Evolutionary conservation across 2,329 filamentous ascomycete genomes (phyloP).

Genomic region (Colletotrichum sp.): DNA sequence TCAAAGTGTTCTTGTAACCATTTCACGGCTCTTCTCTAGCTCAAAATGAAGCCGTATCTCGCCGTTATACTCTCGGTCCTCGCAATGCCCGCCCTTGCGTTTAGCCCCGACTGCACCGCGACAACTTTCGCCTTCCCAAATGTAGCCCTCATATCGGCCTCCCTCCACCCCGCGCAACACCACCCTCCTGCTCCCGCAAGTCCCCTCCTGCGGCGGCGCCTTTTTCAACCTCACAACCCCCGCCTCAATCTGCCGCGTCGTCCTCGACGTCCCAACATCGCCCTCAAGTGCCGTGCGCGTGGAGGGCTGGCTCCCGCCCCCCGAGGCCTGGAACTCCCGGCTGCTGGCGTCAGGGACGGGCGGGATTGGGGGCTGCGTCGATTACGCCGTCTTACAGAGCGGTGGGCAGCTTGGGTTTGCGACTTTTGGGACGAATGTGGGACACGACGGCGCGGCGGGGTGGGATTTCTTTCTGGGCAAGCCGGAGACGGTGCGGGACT

Average conservation of each 20-base stretch:
- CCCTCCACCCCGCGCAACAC: background rate
- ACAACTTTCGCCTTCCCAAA: background rate
- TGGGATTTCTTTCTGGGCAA: background rate
- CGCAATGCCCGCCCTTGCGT: fast-evolving
- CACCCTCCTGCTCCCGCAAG: background rate
- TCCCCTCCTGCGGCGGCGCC: background rate
- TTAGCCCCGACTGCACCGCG: background rate
- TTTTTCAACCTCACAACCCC: background rate
- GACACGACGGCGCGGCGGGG: background rate
- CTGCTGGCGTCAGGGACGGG: background rate
- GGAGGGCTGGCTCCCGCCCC: background rate
- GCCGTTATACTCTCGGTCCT: background rate
- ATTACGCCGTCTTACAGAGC: background rate
- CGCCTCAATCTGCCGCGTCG: background rate
- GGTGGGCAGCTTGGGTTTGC: background rate
- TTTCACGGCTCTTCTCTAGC: background rate
- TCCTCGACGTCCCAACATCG: background rate
- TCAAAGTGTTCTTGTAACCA: background rate
- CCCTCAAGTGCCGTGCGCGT: background rate
- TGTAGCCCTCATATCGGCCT: background rate
- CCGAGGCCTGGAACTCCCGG: background rate
- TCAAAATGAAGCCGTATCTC: background rate
- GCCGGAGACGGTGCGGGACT: background rate
- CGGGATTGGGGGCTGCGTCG: background rate
- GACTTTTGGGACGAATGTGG: background rate